Evolutionary conservation across 345 rosid species (phyloP).

Genomic region (Camelina hispida): DNA sequence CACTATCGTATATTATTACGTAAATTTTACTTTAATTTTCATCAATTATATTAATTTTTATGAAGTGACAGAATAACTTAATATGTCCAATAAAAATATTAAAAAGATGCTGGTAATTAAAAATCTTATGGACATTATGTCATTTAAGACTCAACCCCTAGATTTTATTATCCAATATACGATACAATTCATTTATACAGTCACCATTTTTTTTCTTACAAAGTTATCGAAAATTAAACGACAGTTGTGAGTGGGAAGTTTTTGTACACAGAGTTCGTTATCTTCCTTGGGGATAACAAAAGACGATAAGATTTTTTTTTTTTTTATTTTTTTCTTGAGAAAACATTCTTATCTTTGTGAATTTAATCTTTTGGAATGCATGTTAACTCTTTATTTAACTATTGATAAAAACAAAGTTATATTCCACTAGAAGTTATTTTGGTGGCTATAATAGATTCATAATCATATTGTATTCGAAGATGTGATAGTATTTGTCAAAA

Average conservation of each 20-base stretch:
- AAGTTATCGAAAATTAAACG: background rate
- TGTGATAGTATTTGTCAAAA: background rate
- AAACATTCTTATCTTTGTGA: background rate
- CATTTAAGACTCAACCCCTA: background rate
- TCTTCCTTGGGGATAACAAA: background rate
- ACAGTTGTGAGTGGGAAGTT: slow-evolving; percentile 11
- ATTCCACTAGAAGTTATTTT: background rate
- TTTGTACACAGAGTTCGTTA: slow-evolving; percentile 22
- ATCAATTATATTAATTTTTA: no score
- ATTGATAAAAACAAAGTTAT: no score
- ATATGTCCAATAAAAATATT: no score
- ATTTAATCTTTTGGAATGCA: background rate
- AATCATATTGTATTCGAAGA: background rate
- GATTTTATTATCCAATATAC: background rate
- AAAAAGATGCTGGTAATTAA: background rate
- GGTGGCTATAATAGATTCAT: background rate
- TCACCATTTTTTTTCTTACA: background rate
- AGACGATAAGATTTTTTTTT: background rate
- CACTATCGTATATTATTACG: background rate
- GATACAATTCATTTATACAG: no score
- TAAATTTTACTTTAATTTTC: background rate
- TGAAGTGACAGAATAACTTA: background rate
- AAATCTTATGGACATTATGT: background rate
- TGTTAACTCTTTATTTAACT: background rate
- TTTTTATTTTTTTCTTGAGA: background rate